Conservation (phyloP, 2,329 filamentous ascomycete genomes). For the Macroventuria anomochaeta region DNA sequence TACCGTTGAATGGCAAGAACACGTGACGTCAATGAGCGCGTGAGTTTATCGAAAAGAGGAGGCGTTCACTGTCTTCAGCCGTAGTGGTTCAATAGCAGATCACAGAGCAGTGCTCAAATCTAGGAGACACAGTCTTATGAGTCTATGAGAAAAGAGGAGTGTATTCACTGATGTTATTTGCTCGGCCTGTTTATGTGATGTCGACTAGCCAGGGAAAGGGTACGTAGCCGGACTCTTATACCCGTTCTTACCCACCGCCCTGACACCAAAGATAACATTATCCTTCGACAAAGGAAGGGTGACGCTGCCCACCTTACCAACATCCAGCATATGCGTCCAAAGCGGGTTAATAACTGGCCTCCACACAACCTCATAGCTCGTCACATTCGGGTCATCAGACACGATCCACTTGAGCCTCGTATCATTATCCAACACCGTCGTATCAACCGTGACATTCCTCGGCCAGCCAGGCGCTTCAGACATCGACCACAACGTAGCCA, state of each 20-base stretch:
- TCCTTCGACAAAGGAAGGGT: constrained; percentile 62
- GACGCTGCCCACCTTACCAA: constrained; percentile 56
- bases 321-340: constrained; percentile 58
- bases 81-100: too few species aligned
- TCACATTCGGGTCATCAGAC: constrained; percentile 51
- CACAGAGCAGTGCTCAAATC: too few species aligned
- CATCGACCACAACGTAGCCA: constrained; percentile 61
- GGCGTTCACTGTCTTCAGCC: too few species aligned
- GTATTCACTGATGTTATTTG: too few species aligned
- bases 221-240: constrained; percentile 58
- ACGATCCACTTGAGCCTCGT: constrained; percentile 58
- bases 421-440: constrained; percentile 57
- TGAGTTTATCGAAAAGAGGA: too few species aligned
- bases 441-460: constrained; percentile 58
- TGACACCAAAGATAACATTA: constrained; percentile 64
- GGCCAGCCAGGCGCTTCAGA: constrained; percentile 60
- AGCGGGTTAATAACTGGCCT: constrained; percentile 58
- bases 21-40: too few species aligned
- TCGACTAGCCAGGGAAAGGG: constrained; percentile 48
- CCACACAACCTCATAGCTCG: constrained; percentile 64
- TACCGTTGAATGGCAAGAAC: too few species aligned
- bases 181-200: too few species aligned
- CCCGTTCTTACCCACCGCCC: constrained; percentile 59
- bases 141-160: too few species aligned
- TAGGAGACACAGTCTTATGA: too few species aligned